These are phyloP conservation scores for Coniella vitis DNA, from an alignment of 2,329 filamentous ascomycete genomes.

Conservation along the genomic window DNA sequence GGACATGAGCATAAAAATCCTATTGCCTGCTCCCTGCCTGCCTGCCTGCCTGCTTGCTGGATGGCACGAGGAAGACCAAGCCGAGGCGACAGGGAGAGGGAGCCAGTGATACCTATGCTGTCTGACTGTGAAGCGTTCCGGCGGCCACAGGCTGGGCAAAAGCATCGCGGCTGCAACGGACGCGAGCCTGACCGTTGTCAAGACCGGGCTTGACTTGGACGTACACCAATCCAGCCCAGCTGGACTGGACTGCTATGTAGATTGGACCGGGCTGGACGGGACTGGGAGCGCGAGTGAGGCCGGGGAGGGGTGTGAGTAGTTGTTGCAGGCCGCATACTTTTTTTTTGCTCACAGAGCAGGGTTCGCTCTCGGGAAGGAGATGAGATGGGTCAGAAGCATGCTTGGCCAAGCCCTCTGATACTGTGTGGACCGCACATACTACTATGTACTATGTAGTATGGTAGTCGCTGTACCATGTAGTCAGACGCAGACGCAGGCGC, in stretches of 20 bases:
- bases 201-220: conserved; percentile 26
- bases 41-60: too few species aligned
- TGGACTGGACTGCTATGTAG: too few species aligned
- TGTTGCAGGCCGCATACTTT: not conserved
- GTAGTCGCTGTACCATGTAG: not conserved
- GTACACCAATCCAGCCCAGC: conserved; percentile 33
- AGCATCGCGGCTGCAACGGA: conserved; percentile 36
- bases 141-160: conserved; percentile 30
- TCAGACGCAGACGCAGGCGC: not conserved
- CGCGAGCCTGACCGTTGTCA: conserved; percentile 47
- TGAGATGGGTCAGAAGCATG: conserved; percentile 11
- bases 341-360: too few species aligned
- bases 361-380: conserved; percentile 11
- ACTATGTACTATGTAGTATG: not conserved
- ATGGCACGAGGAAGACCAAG: conserved; percentile 6
- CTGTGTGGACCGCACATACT: too few species aligned
- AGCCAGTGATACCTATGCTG: conserved; percentile 1
- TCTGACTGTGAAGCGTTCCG: conserved; percentile 31
- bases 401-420: not conserved
- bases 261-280: too few species aligned
- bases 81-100: conserved; percentile 14
- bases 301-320: conserved; percentile 14
- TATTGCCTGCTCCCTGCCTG: too few species aligned
- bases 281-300: not conserved
- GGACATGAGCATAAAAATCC: too few species aligned